Evolutionary conservation across 345 rosid genomes (phyloP), one percentile per base, ranked within the genome.

Genomic region (Mangifera indica): DNA sequence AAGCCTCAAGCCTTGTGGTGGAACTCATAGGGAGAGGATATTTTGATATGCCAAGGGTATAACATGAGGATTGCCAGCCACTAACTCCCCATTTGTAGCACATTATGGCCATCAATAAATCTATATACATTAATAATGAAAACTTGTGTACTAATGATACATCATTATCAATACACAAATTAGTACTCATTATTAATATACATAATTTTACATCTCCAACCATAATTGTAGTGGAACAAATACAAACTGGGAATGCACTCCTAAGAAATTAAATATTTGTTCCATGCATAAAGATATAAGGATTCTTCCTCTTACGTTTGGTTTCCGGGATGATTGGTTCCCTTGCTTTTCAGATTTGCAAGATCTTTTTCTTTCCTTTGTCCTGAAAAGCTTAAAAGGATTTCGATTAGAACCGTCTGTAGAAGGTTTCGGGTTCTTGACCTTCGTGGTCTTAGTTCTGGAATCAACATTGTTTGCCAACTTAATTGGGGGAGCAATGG

Each of bases 51-150:
- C 69, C 81, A 5, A 71, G 79, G 29, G 87, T 88, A 81, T 93
- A 90, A 49, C 93, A 90, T 0, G 90, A 85, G 61, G 93, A 88
- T 76, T 90, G 93, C 91, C 96, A 87, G 29, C 93, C 86, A 22
- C 90, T 84, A 63, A 84, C 79, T 34, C 90, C 96, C 90, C 91
- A 88, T 73, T 81, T 84, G 84, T 85, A 84, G 81, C 93, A 88
- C 54, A 78, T 29, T 29, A 29, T 29, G 3, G 32, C 32, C 1
- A 29, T 29, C 32, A 29, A 29, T 29, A 29, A 29, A 29, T 1
- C 3, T 29, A 29, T 29, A 3, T 29, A 3, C 32, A 29, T 29
- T 29, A 29, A 29, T 1, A 29, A 29, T 29, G 3, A 29, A n/a
- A n/a, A n/a, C n/a, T n/a, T n/a, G n/a, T n/a, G n/a, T n/a, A n/a